These are phyloP conservation scores for Penicillium sp. DNA, from an alignment of 2,329 filamentous ascomycete species.

Conservation along the genomic window DNA sequence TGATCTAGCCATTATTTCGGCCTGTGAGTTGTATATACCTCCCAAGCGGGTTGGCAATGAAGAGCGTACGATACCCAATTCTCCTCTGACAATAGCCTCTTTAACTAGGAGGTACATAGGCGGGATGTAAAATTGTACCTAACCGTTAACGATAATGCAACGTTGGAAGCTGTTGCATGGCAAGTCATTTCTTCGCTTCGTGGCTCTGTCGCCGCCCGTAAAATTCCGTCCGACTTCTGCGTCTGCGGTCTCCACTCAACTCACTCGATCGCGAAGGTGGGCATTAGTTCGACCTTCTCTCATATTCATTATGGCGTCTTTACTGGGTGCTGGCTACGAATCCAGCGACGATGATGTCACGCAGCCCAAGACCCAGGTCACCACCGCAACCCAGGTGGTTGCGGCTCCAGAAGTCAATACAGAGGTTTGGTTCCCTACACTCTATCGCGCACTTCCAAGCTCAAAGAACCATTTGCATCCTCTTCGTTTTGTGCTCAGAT, in stretches of 20 bases:
- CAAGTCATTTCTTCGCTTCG: conserved; percentile 21
- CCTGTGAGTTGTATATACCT: conserved; percentile 40
- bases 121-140: neutral
- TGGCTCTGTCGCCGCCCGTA: conserved; percentile 30
- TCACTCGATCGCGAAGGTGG: conserved; percentile 4
- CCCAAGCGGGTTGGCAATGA: conserved; percentile 37
- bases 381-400: conserved; percentile 41
- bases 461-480: neutral
- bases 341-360: conserved; percentile 50
- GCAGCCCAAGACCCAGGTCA: conserved; percentile 24
- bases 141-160: neutral
- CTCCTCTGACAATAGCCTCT: neutral
- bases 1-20: conserved; percentile 23
- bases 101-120: neutral
- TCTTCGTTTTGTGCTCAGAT: conserved; percentile 6
- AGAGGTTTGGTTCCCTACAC: conserved; percentile 53
- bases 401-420: conserved; percentile 55
- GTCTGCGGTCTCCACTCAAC: conserved; percentile 8
- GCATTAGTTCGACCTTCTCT: neutral
- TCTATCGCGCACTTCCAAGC: neutral
- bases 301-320: conserved; percentile 39
- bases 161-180: neutral
- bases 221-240: conserved; percentile 25
- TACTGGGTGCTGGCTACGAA: conserved; percentile 46
- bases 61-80: conserved; percentile 38